Evolutionary conservation across 176 grass and related monocot genomes (phyloP), one percentile per base, ranked within the genome.

Genomic region (Lolium multiflorum): DNA sequence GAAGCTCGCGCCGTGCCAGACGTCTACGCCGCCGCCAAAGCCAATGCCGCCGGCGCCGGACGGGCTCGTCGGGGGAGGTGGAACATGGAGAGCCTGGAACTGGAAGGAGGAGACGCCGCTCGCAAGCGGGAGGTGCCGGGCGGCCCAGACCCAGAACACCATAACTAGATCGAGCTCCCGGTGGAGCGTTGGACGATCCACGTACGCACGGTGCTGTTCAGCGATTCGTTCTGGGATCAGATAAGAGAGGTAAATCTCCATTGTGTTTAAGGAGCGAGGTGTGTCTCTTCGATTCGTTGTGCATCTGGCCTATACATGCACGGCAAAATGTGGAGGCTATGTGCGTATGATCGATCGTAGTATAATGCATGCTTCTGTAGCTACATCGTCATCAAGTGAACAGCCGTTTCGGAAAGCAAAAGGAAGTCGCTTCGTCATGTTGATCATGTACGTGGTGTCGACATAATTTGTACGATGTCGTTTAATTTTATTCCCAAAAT

Each of bases 131-230:
- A 72, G 71, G 95, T 92, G 50, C 95, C 92, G 0, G 88, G 95
- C 18, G 92, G 95, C 25, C 95, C 95, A 2, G 90, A 97, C 77
- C 95, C 92, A 0, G 86, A 91, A 74, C 92, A 97, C 84, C 95
- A 97, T 81, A 70, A 44, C 77, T 92, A 91, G 87, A 43, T 35
- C 31, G 31, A 35, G 31, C 31, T 35, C 31, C 31, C 31, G 31
- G 31, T 35, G 31, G 31, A 35, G 31, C 31, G 31, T 35, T 35
- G 31, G 31, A 35, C 3, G 31, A 35, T 35, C 31, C 31, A 35
- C 31, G 31, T 35, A 35, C 31, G 31, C 31, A 35, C 1, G 31
- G 48, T 43, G 49, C n/a, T 28, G 46, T 10, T 66, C 3, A 24
- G 24, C 16, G 54, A 56, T 56, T 56, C 41, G 6, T 58, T 67